Evolutionary conservation across 495 filamentous ascomycete species (phyloP).

Genomic region (Astrocystis sublimbata): DNA sequence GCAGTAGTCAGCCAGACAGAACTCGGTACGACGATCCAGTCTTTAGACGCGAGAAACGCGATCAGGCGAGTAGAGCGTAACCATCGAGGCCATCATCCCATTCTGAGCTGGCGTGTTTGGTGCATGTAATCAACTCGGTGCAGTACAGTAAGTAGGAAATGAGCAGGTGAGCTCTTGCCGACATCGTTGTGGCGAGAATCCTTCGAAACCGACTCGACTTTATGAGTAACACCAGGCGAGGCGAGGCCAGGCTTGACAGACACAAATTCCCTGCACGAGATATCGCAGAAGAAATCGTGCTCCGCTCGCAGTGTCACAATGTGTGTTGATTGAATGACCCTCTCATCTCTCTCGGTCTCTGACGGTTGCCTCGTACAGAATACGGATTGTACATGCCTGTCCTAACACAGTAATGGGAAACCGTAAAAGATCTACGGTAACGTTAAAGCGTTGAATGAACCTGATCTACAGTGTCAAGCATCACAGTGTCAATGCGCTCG

Average conservation of each 20-base stretch:
- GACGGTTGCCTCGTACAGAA: background rate
- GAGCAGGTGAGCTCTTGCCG: conserved; percentile 1
- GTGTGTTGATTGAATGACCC: background rate
- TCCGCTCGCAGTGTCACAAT: conserved; percentile 1
- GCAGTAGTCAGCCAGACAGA: conserved; percentile 4
- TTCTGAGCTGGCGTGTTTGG: background rate
- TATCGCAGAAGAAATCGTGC: background rate
- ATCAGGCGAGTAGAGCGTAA: background rate
- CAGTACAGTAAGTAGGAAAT: background rate
- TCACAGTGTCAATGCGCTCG: conserved; percentile 2
- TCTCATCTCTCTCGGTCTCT: background rate
- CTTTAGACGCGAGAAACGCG: background rate
- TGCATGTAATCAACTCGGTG: background rate
- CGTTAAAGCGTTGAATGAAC: background rate
- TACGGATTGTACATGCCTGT: too few relatives aligned
- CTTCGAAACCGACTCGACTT: conserved; percentile 5
- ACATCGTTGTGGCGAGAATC: conserved; percentile 8
- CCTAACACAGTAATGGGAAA: background rate
- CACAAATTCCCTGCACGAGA: background rate
- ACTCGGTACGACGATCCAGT: background rate
- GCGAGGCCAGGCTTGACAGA: background rate
- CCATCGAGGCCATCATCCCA: background rate
- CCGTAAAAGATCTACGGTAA: background rate
- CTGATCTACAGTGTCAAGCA: conserved; percentile 4
- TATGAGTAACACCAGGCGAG: too few relatives aligned